Conservation (phyloP, 2,329 filamentous ascomycete species). For the Nemania diffusa region DNA sequence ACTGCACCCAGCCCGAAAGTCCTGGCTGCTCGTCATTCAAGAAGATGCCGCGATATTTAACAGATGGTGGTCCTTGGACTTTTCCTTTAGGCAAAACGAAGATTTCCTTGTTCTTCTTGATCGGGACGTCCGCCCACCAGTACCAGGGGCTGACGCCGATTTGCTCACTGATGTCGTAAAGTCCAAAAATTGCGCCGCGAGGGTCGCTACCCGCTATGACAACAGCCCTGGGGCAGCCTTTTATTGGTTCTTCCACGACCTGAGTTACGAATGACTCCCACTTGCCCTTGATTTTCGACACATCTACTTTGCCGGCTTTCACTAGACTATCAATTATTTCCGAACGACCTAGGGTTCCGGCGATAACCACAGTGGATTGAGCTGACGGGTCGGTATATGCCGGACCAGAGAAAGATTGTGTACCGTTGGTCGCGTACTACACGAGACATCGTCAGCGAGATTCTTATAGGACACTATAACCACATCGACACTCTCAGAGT, state of each 20-base stretch:
- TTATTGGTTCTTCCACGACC: conserved; percentile 66
- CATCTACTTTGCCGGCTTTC: conserved; percentile 65
- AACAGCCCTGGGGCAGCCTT: conserved; percentile 66
- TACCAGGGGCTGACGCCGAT: conserved; percentile 79
- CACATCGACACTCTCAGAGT: neutral
- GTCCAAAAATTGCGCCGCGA: conserved; percentile 69
- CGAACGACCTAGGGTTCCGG: conserved; percentile 74
- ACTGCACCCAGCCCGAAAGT: conserved; percentile 71
- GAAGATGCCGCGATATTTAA: conserved; percentile 77
- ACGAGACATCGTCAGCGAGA: neutral
- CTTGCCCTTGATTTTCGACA: conserved; percentile 65
- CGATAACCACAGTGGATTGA: conserved; percentile 69
- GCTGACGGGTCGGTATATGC: conserved; percentile 55
- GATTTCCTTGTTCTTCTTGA: conserved; percentile 62
- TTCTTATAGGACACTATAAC: neutral
- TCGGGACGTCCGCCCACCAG: conserved; percentile 72
- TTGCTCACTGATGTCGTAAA: conserved; percentile 78
- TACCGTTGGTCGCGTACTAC: conserved; percentile 57
- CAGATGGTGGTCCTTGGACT: conserved; percentile 67
- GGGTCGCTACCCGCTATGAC: conserved; percentile 75
- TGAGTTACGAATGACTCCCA: conserved; percentile 76
- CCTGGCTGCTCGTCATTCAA: conserved; percentile 77
- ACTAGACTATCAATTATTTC: conserved; percentile 69
- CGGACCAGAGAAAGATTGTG: conserved; percentile 58
- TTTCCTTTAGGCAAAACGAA: conserved; percentile 65